Percentiles rank a stretch among this genome's conserved stretches.
These are phyloP conservation scores for Coniochaeta ligniaria DNA, from an alignment of 2,329 filamentous ascomycete species.

Conservation along the genomic window DNA sequence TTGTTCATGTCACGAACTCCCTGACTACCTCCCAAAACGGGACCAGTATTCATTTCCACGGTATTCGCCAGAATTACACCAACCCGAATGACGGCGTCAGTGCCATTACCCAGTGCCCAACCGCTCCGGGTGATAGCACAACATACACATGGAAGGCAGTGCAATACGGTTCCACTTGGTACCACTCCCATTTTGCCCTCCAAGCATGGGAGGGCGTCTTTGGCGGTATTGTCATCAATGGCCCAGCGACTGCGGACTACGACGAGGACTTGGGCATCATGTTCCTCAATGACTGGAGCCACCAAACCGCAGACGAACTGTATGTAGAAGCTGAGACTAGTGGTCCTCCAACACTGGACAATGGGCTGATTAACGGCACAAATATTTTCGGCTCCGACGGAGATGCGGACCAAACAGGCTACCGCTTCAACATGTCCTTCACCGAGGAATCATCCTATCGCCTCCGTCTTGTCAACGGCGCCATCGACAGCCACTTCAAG, in stretches of 20 bases:
- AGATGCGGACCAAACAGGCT: slow-evolving; percentile 8
- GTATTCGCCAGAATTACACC: slow-evolving; percentile 39
- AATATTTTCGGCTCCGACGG: slow-evolving; percentile 17
- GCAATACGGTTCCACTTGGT: slow-evolving; percentile 50
- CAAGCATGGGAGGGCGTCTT: slow-evolving; percentile 54
- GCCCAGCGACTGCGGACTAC: slow-evolving; percentile 44
- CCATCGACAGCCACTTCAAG: slow-evolving; percentile 34
- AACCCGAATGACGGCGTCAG: slow-evolving; percentile 46
- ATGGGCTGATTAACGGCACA: slow-evolving; percentile 37
- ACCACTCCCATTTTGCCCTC: slow-evolving; percentile 47
- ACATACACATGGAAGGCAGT: slow-evolving; percentile 46
- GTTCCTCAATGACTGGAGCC: slow-evolving; percentile 22
- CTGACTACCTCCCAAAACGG: slow-evolving; percentile 32
- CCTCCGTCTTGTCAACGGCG: slow-evolving; percentile 39
- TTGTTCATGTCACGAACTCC: slow-evolving; percentile 60
- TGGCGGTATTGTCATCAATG: slow-evolving; percentile 56
- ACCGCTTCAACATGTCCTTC: slow-evolving; percentile 17
- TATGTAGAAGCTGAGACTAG: slow-evolving; percentile 2
- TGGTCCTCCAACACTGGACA: slow-evolving; percentile 29
- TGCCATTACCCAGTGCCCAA: slow-evolving; percentile 55
- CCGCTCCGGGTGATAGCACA: slow-evolving; percentile 50
- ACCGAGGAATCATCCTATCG: slow-evolving; percentile 34
- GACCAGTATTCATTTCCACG: slow-evolving; percentile 46
- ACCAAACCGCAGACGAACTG: slow-evolving; percentile 38
- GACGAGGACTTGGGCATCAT: slow-evolving; percentile 57